Conservation (phyloP, 2,329 filamentous ascomycete genomes). For the Fusarium graminum region DNA sequence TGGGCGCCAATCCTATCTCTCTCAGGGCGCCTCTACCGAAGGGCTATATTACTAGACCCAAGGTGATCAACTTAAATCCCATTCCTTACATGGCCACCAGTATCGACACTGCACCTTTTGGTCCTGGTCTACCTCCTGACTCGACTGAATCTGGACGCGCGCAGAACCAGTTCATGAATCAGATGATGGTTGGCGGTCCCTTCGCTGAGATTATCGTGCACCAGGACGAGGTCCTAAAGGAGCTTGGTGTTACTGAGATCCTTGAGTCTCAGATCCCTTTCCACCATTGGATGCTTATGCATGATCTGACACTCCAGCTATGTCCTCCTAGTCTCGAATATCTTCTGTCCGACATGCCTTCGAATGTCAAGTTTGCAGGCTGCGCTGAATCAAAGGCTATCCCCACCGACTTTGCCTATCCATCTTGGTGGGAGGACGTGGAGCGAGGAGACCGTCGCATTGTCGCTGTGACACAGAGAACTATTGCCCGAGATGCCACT, state of each 20-base stretch:
- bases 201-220: slow-evolving; percentile 43
- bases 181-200: slow-evolving; percentile 43
- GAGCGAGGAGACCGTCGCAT: slow-evolving; percentile 54
- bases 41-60: slow-evolving; percentile 54
- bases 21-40: slow-evolving; percentile 55
- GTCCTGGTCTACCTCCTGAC: slow-evolving; percentile 56
- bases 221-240: slow-evolving; percentile 46
- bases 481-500: slow-evolving; percentile 55
- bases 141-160: slow-evolving; percentile 53
- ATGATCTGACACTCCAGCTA: slow-evolving; percentile 55
- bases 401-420: slow-evolving; percentile 51
- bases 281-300: slow-evolving; percentile 48
- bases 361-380: slow-evolving; percentile 60
- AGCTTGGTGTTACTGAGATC: slow-evolving; percentile 48
- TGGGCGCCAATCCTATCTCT: slow-evolving; percentile 55
- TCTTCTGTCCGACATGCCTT: slow-evolving; percentile 53
- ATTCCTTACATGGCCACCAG: slow-evolving; percentile 55
- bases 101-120: slow-evolving; percentile 56
- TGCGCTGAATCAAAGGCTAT: slow-evolving; percentile 53
- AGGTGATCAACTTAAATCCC: slow-evolving; percentile 57
- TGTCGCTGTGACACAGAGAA: slow-evolving; percentile 63
- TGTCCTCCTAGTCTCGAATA: slow-evolving; percentile 58
- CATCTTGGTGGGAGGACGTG: slow-evolving; percentile 62
- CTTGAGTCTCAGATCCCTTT: slow-evolving; percentile 39
- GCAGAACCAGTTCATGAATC: slow-evolving; percentile 50